Evolutionary conservation across 2,329 filamentous ascomycete genomes (phyloP).

Genomic region (Alternaria triticimaculans): DNA sequence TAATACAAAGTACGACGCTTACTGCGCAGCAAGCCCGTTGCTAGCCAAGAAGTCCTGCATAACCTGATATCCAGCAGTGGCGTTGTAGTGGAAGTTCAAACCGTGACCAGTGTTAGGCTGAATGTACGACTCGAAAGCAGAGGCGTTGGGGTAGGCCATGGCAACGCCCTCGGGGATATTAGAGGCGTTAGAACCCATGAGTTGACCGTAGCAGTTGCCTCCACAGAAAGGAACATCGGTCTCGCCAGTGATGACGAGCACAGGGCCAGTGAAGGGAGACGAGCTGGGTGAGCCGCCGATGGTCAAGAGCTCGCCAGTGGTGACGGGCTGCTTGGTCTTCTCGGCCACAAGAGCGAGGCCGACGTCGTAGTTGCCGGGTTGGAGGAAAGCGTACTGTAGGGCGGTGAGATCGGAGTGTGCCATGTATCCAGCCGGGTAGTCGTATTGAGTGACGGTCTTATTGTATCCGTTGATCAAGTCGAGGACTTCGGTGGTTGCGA

Average conservation of each 20-base stretch:
- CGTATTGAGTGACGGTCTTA: slow-evolving; percentile 23
- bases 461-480: slow-evolving; percentile 43
- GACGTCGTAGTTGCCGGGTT: slow-evolving; percentile 63
- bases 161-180: slow-evolving; percentile 56
- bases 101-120: slow-evolving; percentile 56
- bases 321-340: slow-evolving; percentile 61
- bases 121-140: slow-evolving; percentile 60
- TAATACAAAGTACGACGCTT: background rate
- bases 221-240: slow-evolving; percentile 65
- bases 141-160: slow-evolving; percentile 54
- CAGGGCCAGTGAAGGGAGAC: slow-evolving; percentile 59
- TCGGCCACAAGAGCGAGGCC: slow-evolving; percentile 57
- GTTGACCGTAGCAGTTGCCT: slow-evolving; percentile 59
- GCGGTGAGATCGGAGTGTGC: slow-evolving; percentile 55
- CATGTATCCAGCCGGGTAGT: slow-evolving; percentile 61
- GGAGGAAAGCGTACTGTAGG: slow-evolving; percentile 59
- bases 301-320: slow-evolving; percentile 66
- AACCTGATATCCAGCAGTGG: slow-evolving; percentile 49
- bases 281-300: slow-evolving; percentile 51
- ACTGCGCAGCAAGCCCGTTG: slow-evolving; percentile 29
- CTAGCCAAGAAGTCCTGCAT: slow-evolving; percentile 46
- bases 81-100: slow-evolving; percentile 58
- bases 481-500: slow-evolving; percentile 38
- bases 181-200: slow-evolving; percentile 49
- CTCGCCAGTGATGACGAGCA: slow-evolving; percentile 64